Evolutionary conservation across 1,284 basidiomycete genomes (phyloP).

Genomic region (Cryptococcus sp.): DNA sequence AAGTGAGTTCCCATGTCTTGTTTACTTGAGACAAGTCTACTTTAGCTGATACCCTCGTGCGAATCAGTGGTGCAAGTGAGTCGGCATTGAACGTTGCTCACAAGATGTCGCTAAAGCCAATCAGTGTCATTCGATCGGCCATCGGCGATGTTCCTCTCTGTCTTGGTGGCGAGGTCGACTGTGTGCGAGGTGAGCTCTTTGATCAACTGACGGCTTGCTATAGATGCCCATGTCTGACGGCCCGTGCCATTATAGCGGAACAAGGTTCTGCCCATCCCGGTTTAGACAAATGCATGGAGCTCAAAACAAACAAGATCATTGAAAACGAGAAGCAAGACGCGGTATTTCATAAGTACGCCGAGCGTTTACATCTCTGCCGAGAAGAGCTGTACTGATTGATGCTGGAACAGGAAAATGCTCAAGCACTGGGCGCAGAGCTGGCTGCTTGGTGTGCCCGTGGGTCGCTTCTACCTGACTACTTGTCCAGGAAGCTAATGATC

Average conservation of each 20-base stretch:
- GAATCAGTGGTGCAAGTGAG: constrained; percentile 74
- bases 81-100: background rate
- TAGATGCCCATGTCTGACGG: background rate
- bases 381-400: background rate
- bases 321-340: constrained; percentile 66
- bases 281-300: constrained; percentile 67
- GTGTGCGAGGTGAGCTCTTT: constrained; percentile 66
- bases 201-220: background rate
- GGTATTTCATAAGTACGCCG: constrained; percentile 77
- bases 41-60: background rate
- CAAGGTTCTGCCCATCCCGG: constrained; percentile 39
- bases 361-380: background rate
- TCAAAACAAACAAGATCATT: constrained; percentile 88
- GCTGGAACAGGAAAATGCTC: constrained; percentile 69
- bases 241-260: constrained; percentile 15
- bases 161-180: constrained; percentile 94
- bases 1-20: constrained; percentile 25
- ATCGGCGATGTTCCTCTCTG: constrained; percentile 77
- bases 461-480: constrained; percentile 36
- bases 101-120: background rate
- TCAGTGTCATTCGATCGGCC: constrained; percentile 79
- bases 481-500: background rate
- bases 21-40: background rate
- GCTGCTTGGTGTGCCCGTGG: constrained; percentile 81
- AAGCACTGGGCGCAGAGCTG: constrained; percentile 97